Evolutionary conservation across 169 alveolate species (phyloP), one percentile per base, ranked within the genome.

Genomic region (Plasmodium falciparum): DNA sequence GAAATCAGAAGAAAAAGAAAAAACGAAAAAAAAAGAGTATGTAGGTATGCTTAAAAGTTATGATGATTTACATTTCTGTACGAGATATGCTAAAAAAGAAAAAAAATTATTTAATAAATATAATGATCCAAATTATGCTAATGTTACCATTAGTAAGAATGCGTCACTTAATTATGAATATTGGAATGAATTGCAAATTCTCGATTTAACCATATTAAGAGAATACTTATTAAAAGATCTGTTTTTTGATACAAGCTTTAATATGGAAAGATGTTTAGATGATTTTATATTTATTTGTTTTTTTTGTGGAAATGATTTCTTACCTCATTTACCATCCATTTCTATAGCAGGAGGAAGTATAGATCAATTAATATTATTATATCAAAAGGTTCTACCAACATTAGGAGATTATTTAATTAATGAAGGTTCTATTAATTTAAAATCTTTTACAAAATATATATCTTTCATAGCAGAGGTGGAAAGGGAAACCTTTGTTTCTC

Each of bases 241-340:
- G 12, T 45, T 74, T 65, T 94, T 94, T 73, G 94, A 88, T 26
- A 66, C 93, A 20, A 13, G 59, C 15, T 95, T 93, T 88, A 98
- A 97, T 93, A 85, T 98, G 71, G 99, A 98, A 93, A 93, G 99
- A 63, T 95, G 98, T 54, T 95, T 98, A 33, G 99, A 98, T 89
- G 99, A 98, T 93, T 97, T 98, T 89, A 97, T 98, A 3, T 97
- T 98, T 74, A 94, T 98, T 88, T 98, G 99, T 93, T 97, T 98
- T 94, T 97, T 97, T 83, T 97, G 98, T 56, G 99, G 99, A 43
- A 98, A 98, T 93, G 99, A 98, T 88, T 98, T 98, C 88, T 91
- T 98, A 50, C 99, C 99, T 1, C 98, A 97, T 76, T 92, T 98
- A 67, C 99, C 99, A 24, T 96, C 98, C 47, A 95, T 98, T 17